Evolutionary conservation across 2,329 filamentous ascomycete species (phyloP).

Genomic region (Pseudogymnoascus sp.): DNA sequence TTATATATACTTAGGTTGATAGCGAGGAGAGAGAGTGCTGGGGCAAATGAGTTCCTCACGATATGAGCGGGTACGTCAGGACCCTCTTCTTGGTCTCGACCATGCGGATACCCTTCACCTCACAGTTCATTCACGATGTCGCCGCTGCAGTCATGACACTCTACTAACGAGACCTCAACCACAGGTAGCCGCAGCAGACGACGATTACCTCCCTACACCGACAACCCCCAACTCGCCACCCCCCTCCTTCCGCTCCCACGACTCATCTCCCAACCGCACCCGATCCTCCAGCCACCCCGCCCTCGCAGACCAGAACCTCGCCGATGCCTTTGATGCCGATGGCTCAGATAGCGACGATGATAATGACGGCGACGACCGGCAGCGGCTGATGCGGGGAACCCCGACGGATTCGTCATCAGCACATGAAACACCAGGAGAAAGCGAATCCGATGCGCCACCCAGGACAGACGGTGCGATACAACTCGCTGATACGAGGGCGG

Average conservation of each 20-base stretch:
- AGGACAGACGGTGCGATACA: constrained; percentile 10
- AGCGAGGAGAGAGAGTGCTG: neutral
- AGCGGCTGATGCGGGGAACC: constrained; percentile 72
- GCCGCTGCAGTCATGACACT: neutral
- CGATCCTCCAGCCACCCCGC: constrained; percentile 31
- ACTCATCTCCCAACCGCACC: constrained; percentile 57
- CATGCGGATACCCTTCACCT: neutral
- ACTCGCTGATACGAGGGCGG: constrained; percentile 21
- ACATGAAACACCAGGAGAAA: constrained; percentile 26
- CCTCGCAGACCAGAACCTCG: constrained; percentile 70
- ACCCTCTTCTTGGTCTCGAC: constrained; percentile 18
- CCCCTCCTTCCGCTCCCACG: constrained; percentile 83
- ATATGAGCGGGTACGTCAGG: constrained; percentile 50
- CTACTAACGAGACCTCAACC: constrained; percentile 18
- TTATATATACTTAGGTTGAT: neutral
- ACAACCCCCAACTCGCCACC: constrained; percentile 53
- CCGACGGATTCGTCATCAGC: constrained; percentile 26
- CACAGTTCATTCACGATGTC: neutral
- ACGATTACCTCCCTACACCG: constrained; percentile 36
- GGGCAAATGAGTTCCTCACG: constrained; percentile 28
- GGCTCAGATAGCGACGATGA: constrained; percentile 67
- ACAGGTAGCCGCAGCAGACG: constrained; percentile 54
- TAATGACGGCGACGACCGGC: constrained; percentile 72
- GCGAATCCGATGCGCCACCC: constrained; percentile 12
- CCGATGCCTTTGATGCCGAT: constrained; percentile 85